phyloP scores from a whole-genome alignment of 768 basidiomycete genomes.

The Epithele typhae region DNA sequence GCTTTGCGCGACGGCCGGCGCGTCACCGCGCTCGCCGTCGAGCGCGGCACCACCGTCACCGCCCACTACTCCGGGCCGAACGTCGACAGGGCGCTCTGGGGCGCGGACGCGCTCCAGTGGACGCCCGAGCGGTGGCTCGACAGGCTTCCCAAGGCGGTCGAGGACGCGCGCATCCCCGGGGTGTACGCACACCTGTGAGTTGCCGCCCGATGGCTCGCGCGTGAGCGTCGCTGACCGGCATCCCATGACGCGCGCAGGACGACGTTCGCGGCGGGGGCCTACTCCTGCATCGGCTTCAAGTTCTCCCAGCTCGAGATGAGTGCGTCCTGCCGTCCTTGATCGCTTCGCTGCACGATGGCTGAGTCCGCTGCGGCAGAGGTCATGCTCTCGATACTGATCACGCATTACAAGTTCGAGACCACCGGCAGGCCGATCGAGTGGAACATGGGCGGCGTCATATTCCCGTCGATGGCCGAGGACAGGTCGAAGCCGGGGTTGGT shows the following conservation, averaged over 20 bases:
- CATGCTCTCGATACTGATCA: slow-evolving; percentile 7
- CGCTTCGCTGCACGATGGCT: not conserved
- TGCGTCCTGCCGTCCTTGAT: slow-evolving; percentile 11
- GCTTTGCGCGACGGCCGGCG: slow-evolving; percentile 24
- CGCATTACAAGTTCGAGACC: slow-evolving; percentile 8
- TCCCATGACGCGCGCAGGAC: too few species aligned
- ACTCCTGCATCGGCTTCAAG: slow-evolving; percentile 28
- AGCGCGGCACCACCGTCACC: slow-evolving; percentile 24
- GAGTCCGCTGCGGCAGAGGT: slow-evolving; percentile 3
- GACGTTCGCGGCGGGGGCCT: slow-evolving; percentile 31
- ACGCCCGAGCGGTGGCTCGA: slow-evolving; percentile 40
- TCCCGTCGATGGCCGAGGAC: not conserved
- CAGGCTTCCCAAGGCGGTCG: slow-evolving; percentile 17
- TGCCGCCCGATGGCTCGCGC: too few species aligned
- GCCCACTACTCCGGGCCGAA: slow-evolving; percentile 28
- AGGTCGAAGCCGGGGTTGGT: not conserved
- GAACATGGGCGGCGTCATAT: slow-evolving; percentile 7
- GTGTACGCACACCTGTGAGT: slow-evolving; percentile 28
- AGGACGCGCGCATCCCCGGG: slow-evolving; percentile 27
- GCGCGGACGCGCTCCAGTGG: slow-evolving; percentile 37
- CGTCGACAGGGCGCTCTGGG: slow-evolving; percentile 35
- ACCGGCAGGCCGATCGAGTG: slow-evolving; percentile 4
- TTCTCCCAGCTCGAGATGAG: slow-evolving; percentile 11
- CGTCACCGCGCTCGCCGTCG: slow-evolving; percentile 22
- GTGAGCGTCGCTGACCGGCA: too few species aligned